Percentiles rank a stretch among this genome's conserved stretches.
Evolutionary conservation across 805 yeast genomes (phyloP).

Genomic region (Pichia californica): DNA sequence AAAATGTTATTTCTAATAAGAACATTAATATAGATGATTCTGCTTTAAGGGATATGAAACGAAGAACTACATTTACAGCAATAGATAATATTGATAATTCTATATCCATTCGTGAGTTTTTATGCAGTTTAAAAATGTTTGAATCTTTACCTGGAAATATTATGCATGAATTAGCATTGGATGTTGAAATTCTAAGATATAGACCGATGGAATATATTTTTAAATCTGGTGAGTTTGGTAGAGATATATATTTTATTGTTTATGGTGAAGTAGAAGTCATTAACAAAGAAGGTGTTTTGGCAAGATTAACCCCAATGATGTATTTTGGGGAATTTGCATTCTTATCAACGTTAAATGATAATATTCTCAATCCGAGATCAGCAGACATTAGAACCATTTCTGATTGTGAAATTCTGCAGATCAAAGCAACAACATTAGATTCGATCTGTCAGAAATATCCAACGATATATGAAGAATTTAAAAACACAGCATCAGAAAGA

Average conservation of each 20-base stretch:
- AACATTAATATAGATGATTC: neutral
- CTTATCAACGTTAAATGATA: conserved; percentile 36
- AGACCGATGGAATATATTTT: conserved; percentile 56
- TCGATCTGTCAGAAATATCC: conserved; percentile 55
- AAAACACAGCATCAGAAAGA: conserved; percentile 52
- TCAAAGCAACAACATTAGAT: conserved; percentile 49
- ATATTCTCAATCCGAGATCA: conserved; percentile 34
- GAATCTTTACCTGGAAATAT: conserved; percentile 49
- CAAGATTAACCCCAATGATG: conserved; percentile 54
- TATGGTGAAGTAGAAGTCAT: conserved; percentile 68
- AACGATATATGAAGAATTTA: conserved; percentile 50
- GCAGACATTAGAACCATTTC: conserved; percentile 62
- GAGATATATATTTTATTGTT: conserved; percentile 61
- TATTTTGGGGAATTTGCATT: conserved; percentile 79
- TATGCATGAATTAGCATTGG: conserved; percentile 57
- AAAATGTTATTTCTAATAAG: neutral
- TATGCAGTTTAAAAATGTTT: conserved; percentile 54
- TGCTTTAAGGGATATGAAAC: neutral
- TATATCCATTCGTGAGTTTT: conserved; percentile 47
- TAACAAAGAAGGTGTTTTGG: conserved; percentile 38
- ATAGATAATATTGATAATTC: conserved; percentile 44
- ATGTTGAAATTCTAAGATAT: conserved; percentile 49
- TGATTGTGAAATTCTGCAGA: conserved; percentile 52
- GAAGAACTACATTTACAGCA: conserved; percentile 4
- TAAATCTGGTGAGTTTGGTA: conserved; percentile 51